Evolutionary conservation across 2,329 filamentous ascomycete genomes (phyloP), one percentile per base, ranked within the genome.

Genomic region (Dactylellina cionopaga): DNA sequence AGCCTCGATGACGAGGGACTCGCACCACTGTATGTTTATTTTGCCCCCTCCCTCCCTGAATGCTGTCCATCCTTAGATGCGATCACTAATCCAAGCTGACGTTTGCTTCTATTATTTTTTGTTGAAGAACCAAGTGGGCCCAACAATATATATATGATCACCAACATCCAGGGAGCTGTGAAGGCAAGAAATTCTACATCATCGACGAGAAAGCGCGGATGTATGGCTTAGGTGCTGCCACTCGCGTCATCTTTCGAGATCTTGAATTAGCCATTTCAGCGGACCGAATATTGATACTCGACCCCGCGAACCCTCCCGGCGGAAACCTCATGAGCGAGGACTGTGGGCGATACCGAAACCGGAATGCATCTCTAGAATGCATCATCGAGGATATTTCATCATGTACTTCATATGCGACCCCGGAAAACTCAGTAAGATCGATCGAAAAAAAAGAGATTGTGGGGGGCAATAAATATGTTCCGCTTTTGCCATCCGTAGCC

Each of bases 71-170:
- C 22, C 3, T 19, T n/a, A 19, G 4, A 3, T 7, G 11, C 9
- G 13, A 52, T 31, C 49, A 37, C 5, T 22, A n/a, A 35, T 25
- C 3, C 29, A 31, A 49, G 13, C 22, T 29, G 17, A 29, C 11
- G 19, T 7, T 15, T 19, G 24, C 9, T n/a, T 2, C 13, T 39
- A 13, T 35, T 10, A 5, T 35, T 13, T 13, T 51, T 4, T 19
- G 27, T 22, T 43, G 31, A 39, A 71, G 66, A 55, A 71, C 66
- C 24, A 71, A 71, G 52, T 71, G 66, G 66, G 56, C 66, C 13
- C 66, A 71, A 52, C 35, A 46, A 24, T 71, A 58, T 44, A 63
- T 71, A 15, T 64, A 71, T 58, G 52, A 71, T 51, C 66, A 71
- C 22, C 66, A 71, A 43, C 56, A 71, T 19, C 66, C 66, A 0